Percentiles rank a stretch among this genome's conserved stretches.
These are phyloP conservation scores for Debaryomyces coudertii DNA, from an alignment of 1,139 yeast species.

Conservation along the genomic window DNA sequence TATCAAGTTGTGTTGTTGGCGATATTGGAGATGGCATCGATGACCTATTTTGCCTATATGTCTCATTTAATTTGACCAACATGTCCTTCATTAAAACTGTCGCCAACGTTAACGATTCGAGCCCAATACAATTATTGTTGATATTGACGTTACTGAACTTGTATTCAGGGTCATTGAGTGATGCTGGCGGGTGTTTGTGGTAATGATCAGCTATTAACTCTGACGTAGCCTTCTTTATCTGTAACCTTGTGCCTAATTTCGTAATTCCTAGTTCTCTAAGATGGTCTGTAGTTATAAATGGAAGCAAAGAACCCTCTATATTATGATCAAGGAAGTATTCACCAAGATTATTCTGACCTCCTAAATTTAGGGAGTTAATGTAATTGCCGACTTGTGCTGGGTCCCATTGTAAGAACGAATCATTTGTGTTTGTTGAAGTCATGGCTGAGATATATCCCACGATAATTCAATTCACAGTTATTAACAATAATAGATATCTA, in stretches of 20 bases:
- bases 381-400: constrained; percentile 50
- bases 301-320: constrained; percentile 64
- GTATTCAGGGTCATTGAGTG: constrained; percentile 35
- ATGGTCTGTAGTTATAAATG: constrained; percentile 61
- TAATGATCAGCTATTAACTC: constrained; percentile 45
- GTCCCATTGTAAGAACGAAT: constrained; percentile 50
- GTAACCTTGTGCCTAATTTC: constrained; percentile 45
- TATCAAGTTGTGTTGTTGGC: constrained; percentile 31
- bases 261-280: constrained; percentile 60
- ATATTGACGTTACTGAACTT: constrained; percentile 32
- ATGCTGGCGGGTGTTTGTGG: constrained; percentile 32
- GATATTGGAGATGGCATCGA: constrained; percentile 26
- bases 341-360: constrained; percentile 26
- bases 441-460: neutral
- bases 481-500: neutral
- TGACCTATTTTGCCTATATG: constrained; percentile 19
- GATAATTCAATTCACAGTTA: neutral
- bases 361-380: constrained; percentile 30
- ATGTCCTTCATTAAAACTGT: constrained; percentile 42
- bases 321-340: constrained; percentile 52
- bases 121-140: constrained; percentile 36
- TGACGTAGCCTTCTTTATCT: constrained; percentile 52
- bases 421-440: constrained; percentile 28
- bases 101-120: constrained; percentile 40
- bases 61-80: constrained; percentile 29